Base-by-base conservation (phyloP, 768 basidiomycete genomes). In the Calvatia gigantea region DNA sequence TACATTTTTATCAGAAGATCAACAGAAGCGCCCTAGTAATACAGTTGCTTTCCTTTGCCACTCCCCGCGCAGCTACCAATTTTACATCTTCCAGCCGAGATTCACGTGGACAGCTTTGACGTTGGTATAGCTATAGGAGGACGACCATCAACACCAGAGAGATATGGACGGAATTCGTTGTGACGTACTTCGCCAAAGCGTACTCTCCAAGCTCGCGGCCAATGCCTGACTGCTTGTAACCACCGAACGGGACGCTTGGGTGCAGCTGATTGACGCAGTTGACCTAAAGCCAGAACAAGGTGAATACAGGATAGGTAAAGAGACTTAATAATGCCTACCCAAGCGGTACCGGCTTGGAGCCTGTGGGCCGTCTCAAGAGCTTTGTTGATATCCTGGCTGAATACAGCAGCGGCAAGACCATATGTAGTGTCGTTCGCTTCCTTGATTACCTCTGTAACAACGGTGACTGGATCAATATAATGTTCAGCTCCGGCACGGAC, bases 361-460 rank as follows among this genome's bases (percentile, higher is more conserved):
- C 71, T 77, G 67, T 91, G 85, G 6, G 91, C 89, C 2, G 85
- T 83, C 56, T 74, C 72, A 51, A 95, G 71, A 0, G 90, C 92
- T 25, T 87, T 79, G 60, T 80, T 83, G 73, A 96, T 70, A 70
- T 95, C 79, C 64, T 83, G 76, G 32, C 89, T 85, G 78, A 94
- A 97, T 51, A 98, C 84, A 6, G 89, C 88, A 2, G 89, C 85
- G 12, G 92, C 93, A 42, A 97, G 82, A 56, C 95, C 95, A 69
- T 94, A 96, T 21, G 77, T 32, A 3, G 90, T 87, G 67, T 96
- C 87, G 70, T 99, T 99, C 25, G 93, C 96, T 64, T 82, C 78
- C 44, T 68, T 69, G 61, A 91, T 70, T 35, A 84, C 85, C 55
- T 89, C 86, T 61, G 75, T n/a, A n/a, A n/a, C 35, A 70, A 80